Evolutionary conservation across 768 basidiomycete species (phyloP), one percentile per base, ranked within the genome.

Genomic region (Leccinum imitatum): DNA sequence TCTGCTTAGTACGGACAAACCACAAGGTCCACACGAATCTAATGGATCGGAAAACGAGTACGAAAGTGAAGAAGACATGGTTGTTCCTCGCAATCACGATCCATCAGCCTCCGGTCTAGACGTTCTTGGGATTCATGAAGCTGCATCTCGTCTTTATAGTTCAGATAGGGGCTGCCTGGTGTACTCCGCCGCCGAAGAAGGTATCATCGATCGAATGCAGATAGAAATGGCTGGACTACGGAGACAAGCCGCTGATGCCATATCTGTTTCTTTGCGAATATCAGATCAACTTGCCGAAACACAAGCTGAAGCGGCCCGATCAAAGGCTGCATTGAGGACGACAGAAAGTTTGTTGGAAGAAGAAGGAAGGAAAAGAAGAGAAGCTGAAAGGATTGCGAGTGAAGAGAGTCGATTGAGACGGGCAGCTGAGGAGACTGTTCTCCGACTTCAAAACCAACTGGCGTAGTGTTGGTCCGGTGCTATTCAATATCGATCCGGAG

Each of bases 241-340:
- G 51, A 80, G 84, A 57, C 87, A 89, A 69, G 83, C 87, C 17
- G 80, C 86, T 21, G 87, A 90, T 62, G 86, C 88, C 6, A 80
- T 87, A 58, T 84, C 84, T 6, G 79, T 84, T 30, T 87, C 87
- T 3, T 73, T 85, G 56, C 79, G 83, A 59, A 78, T 92, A 61
- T 82, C 88, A 17, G 87, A 89, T 67, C 86, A 90, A 67, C 78
- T 92, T n/a, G 77, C 82, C 9, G 82, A 85, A 60, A 84, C 82
- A 9, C 84, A 89, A 62, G 76, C 83, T 39, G 89, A 90, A 63
- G 78, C 80, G 1, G 79, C 84, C 53, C 77, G 84, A 56, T 77
- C 82, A 31, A 81, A 82, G 65, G 78, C 84, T 41, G 78, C 81
- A 21, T 73, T 90, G 27, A 80, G 80, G 67, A 76, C 78, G 30